Conservation (phyloP, 352 stramenopile species). For the Blastocystis sp. region DNA sequence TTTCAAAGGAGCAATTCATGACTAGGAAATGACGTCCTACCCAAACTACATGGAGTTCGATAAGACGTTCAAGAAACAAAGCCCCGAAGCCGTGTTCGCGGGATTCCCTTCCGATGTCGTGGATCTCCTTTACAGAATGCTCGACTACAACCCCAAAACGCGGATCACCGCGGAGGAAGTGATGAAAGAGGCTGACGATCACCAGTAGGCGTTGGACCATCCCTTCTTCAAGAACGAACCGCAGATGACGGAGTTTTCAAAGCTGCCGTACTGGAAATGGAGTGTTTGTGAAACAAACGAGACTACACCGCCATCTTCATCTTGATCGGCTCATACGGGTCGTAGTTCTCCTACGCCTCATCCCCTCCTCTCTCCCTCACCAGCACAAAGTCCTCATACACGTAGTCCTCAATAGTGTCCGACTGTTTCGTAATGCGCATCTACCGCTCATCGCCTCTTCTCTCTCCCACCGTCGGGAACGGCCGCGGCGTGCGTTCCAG, state of each 20-base stretch:
- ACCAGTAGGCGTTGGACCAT: conserved; percentile 29
- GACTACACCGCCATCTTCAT: conserved; percentile 96
- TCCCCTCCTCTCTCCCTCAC: background rate
- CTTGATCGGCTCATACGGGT: conserved; percentile 91
- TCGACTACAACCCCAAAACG: conserved; percentile 59
- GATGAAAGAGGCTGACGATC: background rate
- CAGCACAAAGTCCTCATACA: conserved; percentile 91
- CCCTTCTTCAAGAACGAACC: conserved; percentile 59
- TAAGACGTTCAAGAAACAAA: conserved; percentile 35
- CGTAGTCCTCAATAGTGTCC: conserved; percentile 89
- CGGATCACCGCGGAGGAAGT: conserved; percentile 52
- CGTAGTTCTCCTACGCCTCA: conserved; percentile 81
- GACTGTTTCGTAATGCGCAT: conserved; percentile 77
- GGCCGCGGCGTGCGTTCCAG: conserved; percentile 84
- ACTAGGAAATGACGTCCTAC: conserved; percentile 52
- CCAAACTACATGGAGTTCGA: conserved; percentile 55
- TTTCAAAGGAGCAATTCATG: background rate
- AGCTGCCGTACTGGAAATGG: conserved; percentile 32
- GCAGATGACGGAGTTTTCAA: conserved; percentile 27
- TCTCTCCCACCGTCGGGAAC: conserved; percentile 91
- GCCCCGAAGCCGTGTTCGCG: conserved; percentile 9
- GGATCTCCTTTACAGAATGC: conserved; percentile 61
- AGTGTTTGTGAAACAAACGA: background rate
- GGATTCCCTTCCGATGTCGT: conserved; percentile 11
- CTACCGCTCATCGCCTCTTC: conserved; percentile 70